Base-by-base conservation (phyloP, 2,329 filamentous ascomycete genomes). In the Alternaria sp. region DNA sequence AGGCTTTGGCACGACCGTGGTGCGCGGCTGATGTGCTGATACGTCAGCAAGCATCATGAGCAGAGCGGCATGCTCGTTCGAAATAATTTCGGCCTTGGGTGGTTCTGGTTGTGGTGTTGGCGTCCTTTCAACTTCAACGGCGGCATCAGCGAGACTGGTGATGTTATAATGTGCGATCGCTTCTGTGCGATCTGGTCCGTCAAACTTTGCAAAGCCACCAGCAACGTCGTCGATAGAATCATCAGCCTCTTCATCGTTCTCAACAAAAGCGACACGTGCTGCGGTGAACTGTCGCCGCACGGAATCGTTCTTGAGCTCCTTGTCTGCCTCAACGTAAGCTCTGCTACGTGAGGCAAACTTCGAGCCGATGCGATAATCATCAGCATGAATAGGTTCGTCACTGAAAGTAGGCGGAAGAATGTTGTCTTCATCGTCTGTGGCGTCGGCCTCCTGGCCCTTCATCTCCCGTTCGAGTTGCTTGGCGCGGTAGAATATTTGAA, bases 401-500 rank as follows among this genome's bases (percentile, higher is more conserved):
- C 69, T 65, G 63, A 72, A 70, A 38, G 78, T 74, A 28, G 77
- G 69, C 28, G 71, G 59, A 56, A 78, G 49, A 51, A 79, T 60
- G 54, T 77, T 74, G 55, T 79, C 73, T 66, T 81, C 80, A 59
- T 81, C 79, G 41, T 81, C 79, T 36, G 79, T 81, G 12, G 71
- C 79, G 39, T 78, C 71, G 30, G 75, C 73, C 16, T 79, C 71
- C 16, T 76, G 65, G 5, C 63, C 66, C 24, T 77, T 75, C 57
- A 68, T 70, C 42, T 77, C 73, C 7, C 79, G 65, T 59, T 77
- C 72, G 51, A 82, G 48, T 57, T 78, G 74, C 63, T 77, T 73
- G 64, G 74, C 72, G 48, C 69, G 76, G 68, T 75, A 78, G 66
- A 74, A 80, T 66, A 69, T 79, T 68, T 70, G 79, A 58, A 72